A percentile compares a stretch with the other conserved stretches of the same genome.
Conservation (phyloP, 371 early-diverging fungal genomes). For the Mortierella sp. region DNA sequence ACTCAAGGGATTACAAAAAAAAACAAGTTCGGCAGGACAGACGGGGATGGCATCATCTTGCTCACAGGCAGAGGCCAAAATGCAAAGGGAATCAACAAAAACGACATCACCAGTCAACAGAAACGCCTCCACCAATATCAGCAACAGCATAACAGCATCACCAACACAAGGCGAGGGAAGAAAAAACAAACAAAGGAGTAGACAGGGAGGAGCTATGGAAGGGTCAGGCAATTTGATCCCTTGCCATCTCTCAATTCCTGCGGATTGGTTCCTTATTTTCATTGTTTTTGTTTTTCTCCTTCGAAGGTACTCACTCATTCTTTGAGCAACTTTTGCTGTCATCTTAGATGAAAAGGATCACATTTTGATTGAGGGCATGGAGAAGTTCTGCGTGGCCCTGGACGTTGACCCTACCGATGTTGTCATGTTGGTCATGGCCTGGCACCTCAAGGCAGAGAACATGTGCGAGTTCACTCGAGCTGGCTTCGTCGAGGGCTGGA, state of each 20-base stretch:
- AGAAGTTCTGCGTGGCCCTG: constrained; percentile 77
- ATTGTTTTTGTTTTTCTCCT: constrained; percentile 1
- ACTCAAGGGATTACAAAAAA: background rate
- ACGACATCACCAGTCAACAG: background rate
- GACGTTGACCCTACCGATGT: constrained; percentile 85
- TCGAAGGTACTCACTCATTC: background rate
- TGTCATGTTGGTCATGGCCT: constrained; percentile 81
- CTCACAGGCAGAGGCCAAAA: background rate
- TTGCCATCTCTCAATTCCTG: background rate
- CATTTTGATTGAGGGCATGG: constrained; percentile 85
- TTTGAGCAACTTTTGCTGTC: background rate
- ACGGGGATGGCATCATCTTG: background rate
- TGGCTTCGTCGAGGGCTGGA: constrained; percentile 79
- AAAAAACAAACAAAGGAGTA: background rate
- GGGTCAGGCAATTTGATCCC: background rate
- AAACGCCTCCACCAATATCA: background rate
- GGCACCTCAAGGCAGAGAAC: constrained; percentile 76
- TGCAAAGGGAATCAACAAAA: background rate
- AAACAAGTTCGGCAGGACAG: background rate
- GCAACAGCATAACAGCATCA: background rate
- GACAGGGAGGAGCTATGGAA: background rate
- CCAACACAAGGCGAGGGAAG: background rate
- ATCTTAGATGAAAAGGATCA: constrained; percentile 68
- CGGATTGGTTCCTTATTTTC: background rate
- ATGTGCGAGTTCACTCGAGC: constrained; percentile 85